Conservation (phyloP, 1,284 basidiomycete species). For the Phaffia rhodozyma region DNA sequence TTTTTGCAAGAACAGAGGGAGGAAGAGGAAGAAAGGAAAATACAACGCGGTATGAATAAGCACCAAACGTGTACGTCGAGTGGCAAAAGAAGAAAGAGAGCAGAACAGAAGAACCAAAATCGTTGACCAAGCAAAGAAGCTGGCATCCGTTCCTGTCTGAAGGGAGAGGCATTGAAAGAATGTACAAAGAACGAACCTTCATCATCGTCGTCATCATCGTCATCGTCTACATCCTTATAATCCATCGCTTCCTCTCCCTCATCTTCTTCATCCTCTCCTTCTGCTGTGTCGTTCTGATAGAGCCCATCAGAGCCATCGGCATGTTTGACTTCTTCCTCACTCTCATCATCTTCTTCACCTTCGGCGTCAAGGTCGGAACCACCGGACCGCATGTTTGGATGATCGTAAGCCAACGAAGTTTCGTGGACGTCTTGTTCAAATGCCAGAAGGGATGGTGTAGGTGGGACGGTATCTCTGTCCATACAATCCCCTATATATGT, state of each 20-base stretch:
- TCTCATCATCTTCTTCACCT: slow-evolving; percentile 26
- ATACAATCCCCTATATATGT: not conserved
- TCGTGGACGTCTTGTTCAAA: slow-evolving; percentile 28
- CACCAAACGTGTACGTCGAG: not conserved
- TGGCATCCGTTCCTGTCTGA: too few relatives aligned
- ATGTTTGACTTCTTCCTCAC: slow-evolving; percentile 24
- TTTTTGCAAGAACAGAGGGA: too few relatives aligned
- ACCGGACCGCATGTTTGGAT: too few relatives aligned
- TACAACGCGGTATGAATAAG: too few relatives aligned
- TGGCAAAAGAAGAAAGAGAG: not conserved
- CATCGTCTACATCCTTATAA: slow-evolving; percentile 20
- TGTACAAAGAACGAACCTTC: not conserved
- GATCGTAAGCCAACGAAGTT: slow-evolving; percentile 26
- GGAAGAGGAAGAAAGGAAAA: too few relatives aligned
- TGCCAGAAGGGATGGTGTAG: slow-evolving; percentile 61
- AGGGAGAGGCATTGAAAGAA: not conserved
- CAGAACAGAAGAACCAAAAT: too few relatives aligned
- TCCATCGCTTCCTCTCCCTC: slow-evolving; percentile 19
- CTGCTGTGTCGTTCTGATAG: slow-evolving; percentile 10
- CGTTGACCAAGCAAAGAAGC: too few relatives aligned
- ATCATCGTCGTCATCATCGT: slow-evolving; percentile 12
- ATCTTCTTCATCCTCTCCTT: slow-evolving; percentile 19
- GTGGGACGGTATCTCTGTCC: too few relatives aligned
- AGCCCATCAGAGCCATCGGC: not conserved
- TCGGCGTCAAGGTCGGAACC: slow-evolving; percentile 42